Evolutionary conservation across 1,139 yeast species (phyloP).

Genomic region (Insectozyma bohioensis): DNA sequence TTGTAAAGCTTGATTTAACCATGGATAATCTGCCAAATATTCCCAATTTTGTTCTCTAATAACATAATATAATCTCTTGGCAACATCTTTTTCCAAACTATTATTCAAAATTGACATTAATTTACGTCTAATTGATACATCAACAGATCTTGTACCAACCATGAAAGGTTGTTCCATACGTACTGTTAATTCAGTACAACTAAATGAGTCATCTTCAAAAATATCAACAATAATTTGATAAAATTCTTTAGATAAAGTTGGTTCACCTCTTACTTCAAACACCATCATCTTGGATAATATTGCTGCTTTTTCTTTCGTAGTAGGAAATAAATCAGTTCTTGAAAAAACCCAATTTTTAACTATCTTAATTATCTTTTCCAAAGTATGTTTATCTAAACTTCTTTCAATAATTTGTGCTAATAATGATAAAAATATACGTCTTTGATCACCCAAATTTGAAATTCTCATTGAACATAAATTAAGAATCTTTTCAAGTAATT

Average conservation of each 20-base stretch:
- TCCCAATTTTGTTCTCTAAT: conserved; percentile 97
- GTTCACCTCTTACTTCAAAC: conserved; percentile 84
- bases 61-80: conserved; percentile 79
- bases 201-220: conserved; percentile 77
- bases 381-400: conserved; percentile 72
- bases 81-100: conserved; percentile 77
- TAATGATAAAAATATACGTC: conserved; percentile 81
- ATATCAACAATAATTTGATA: conserved; percentile 86
- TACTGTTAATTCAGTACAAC: conserved; percentile 87
- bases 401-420: conserved; percentile 90
- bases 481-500: conserved; percentile 70
- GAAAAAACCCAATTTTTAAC: conserved; percentile 91
- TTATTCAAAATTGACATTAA: conserved; percentile 79
- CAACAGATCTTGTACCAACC: conserved; percentile 86
- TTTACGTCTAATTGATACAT: conserved; percentile 70
- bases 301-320: conserved; percentile 95
- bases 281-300: conserved; percentile 91
- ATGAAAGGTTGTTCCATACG: conserved; percentile 96
- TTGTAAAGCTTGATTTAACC: conserved; percentile 94
- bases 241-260: conserved; percentile 74
- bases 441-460: conserved; percentile 84
- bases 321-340: conserved; percentile 82
- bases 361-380: conserved; percentile 73
- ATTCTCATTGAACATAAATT: conserved; percentile 80
- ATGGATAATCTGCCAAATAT: conserved; percentile 84